These are phyloP conservation scores for Dothideomycetidae sp. DNA, from an alignment of 2,329 filamentous ascomycete genomes.

Conservation along the genomic window DNA sequence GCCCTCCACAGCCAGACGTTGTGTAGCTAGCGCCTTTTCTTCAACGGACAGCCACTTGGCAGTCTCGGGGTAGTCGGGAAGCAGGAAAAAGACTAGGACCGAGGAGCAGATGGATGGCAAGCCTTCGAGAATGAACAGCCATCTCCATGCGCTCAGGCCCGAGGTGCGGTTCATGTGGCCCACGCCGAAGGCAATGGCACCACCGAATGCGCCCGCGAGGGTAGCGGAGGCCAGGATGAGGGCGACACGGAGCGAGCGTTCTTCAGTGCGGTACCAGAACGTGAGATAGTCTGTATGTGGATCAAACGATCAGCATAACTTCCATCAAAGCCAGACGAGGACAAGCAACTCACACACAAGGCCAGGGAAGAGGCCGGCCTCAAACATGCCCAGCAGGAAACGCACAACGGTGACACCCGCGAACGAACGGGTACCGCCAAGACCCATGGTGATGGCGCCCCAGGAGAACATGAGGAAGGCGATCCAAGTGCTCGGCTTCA, in stretches of 20 bases:
- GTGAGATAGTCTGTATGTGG: constrained; percentile 2
- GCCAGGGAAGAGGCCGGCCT: constrained; percentile 43
- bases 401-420: constrained; percentile 18
- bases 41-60: constrained; percentile 22
- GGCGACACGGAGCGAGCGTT: constrained; percentile 67
- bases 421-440: constrained; percentile 16
- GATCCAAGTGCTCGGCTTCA: constrained; percentile 65
- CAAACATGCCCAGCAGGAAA: constrained; percentile 21
- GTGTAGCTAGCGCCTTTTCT: constrained; percentile 17
- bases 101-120: constrained; percentile 56
- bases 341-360: constrained; percentile 69
- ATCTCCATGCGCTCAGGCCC: constrained; percentile 26
- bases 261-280: constrained; percentile 25
- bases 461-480: constrained; percentile 65
- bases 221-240: constrained; percentile 77
- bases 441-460: constrained; percentile 53
- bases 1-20: too few relatives aligned
- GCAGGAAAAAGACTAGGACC: constrained; percentile 57
- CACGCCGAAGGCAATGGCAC: constrained; percentile 58
- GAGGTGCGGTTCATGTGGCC: constrained; percentile 52
- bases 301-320: too few relatives aligned
- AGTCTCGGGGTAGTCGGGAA: constrained; percentile 63
- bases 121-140: constrained; percentile 42
- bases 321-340: too few relatives aligned
- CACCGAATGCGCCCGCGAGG: constrained; percentile 63